Conservation (phyloP, 1,284 basidiomycete species). For the Afroboletus lepidellus region DNA sequence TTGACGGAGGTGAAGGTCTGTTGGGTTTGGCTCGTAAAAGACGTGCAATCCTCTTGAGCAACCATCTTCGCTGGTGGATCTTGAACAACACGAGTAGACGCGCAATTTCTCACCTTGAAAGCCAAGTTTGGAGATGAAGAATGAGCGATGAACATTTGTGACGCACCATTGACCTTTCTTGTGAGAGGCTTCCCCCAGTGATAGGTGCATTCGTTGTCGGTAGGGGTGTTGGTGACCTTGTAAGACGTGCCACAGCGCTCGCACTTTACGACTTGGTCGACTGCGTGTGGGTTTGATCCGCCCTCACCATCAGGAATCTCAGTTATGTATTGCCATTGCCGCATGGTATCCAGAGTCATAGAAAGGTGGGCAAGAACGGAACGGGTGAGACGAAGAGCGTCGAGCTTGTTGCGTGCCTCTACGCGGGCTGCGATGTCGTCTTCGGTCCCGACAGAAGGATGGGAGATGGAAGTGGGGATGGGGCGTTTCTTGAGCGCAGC, state of each 20-base stretch:
- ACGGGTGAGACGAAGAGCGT: conserved; percentile 56
- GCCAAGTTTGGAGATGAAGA: conserved; percentile 1
- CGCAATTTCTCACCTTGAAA: conserved; percentile 63
- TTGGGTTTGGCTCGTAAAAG: conserved; percentile 72
- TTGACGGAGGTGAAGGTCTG: conserved; percentile 70
- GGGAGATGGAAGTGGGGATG: conserved; percentile 56
- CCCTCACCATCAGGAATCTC: conserved; percentile 65
- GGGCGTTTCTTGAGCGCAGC: conserved; percentile 72
- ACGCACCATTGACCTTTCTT: conserved; percentile 56
- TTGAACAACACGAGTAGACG: conserved; percentile 68
- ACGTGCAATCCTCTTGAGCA: conserved; percentile 72
- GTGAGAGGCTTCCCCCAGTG: conserved; percentile 81
- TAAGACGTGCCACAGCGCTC: conserved; percentile 76
- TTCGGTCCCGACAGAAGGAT: conserved; percentile 82
- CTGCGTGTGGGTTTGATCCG: conserved; percentile 60
- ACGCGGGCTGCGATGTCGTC: conserved; percentile 57
- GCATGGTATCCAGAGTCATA: conserved; percentile 57
- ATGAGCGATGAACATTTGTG: conserved; percentile 6
- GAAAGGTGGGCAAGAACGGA: conserved; percentile 56
- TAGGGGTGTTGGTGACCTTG: conserved; percentile 57
- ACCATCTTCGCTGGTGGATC: conserved; percentile 53
- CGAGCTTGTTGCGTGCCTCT: conserved; percentile 58
- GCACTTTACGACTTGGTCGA: conserved; percentile 69
- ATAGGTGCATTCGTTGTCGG: conserved; percentile 67
- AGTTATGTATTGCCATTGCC: conserved; percentile 69